These are phyloP conservation scores for Zygosaccharomyces pseudobailii DNA, from an alignment of 1,139 yeast genomes.

Conservation along the genomic window DNA sequence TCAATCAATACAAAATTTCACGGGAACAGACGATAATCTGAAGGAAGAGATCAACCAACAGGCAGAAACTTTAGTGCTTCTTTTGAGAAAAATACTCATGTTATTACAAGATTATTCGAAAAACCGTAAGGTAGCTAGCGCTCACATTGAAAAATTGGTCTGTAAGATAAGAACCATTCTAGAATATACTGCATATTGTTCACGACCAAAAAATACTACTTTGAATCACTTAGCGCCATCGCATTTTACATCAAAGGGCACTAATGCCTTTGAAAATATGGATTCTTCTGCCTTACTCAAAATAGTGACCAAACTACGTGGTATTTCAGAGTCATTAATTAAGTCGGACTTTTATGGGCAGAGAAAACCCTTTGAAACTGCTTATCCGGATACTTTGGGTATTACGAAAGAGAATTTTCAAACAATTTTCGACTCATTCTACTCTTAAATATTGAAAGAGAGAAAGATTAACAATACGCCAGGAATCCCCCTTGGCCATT, in stretches of 20 bases:
- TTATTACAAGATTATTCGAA: slow-evolving; percentile 29
- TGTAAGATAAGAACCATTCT: slow-evolving; percentile 17
- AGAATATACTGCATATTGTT: slow-evolving; percentile 15
- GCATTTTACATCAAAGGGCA: background rate
- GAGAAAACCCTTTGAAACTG: slow-evolving; percentile 19
- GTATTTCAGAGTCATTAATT: slow-evolving; percentile 31
- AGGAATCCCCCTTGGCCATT: background rate
- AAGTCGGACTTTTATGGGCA: slow-evolving; percentile 28
- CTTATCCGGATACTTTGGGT: slow-evolving; percentile 20
- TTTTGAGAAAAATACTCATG: slow-evolving; percentile 28
- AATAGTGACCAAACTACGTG: slow-evolving; percentile 20
- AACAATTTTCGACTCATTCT: slow-evolving; percentile 20
- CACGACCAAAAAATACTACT: slow-evolving; percentile 5
- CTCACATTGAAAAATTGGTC: slow-evolving; percentile 18
- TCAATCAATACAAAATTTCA: slow-evolving; percentile 2
- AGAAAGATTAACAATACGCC: background rate
- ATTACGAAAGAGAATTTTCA: slow-evolving; percentile 20
- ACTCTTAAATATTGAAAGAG: slow-evolving; percentile 3
- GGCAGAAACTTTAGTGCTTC: slow-evolving; percentile 14
- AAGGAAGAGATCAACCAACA: slow-evolving; percentile 15
- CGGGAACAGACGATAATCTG: slow-evolving; percentile 5
- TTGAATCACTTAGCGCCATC: slow-evolving; percentile 2
- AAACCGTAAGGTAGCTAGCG: slow-evolving; percentile 25
- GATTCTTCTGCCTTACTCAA: slow-evolving; percentile 15
- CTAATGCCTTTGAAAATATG: slow-evolving; percentile 20